Percentiles rank a stretch among this genome's conserved stretches.
phyloP scores from a whole-genome alignment of 495 filamentous ascomycete species.

The Aspergillus panamensis region DNA sequence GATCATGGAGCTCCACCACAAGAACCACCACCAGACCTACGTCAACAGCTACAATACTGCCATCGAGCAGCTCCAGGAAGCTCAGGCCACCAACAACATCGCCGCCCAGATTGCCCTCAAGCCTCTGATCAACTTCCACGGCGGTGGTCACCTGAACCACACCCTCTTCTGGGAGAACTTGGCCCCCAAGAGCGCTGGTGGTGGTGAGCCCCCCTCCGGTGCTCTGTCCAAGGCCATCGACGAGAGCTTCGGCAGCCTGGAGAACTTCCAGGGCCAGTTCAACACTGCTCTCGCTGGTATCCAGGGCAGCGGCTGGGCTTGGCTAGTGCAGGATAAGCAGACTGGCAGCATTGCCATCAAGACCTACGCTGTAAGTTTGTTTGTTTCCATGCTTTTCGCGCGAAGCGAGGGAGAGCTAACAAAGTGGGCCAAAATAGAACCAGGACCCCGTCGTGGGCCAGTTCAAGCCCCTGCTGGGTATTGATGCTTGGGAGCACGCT shows the following conservation, averaged over 20 bases:
- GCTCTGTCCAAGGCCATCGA: constrained; percentile 68
- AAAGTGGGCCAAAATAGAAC: constrained; percentile 48
- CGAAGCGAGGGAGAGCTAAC: constrained; percentile 6
- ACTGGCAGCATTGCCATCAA: constrained; percentile 70
- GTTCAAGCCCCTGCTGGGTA: constrained; percentile 80
- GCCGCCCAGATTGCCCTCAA: constrained; percentile 73
- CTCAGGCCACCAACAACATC: constrained; percentile 50
- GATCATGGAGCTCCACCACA: constrained; percentile 93
- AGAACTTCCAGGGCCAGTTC: constrained; percentile 72
- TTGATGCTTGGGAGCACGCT: constrained; percentile 97
- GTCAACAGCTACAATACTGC: constrained; percentile 63
- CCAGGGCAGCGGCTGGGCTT: constrained; percentile 94
- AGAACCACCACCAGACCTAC: constrained; percentile 69
- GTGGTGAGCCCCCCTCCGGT: constrained; percentile 73
- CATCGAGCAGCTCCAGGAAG: constrained; percentile 56
- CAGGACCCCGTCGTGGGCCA: constrained; percentile 92
- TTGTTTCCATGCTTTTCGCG: background rate
- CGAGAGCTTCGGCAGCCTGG: constrained; percentile 68
- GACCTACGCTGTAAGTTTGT: constrained; percentile 61
- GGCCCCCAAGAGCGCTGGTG: constrained; percentile 64
- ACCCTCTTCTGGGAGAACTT: constrained; percentile 92
- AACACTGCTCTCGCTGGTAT: constrained; percentile 77
- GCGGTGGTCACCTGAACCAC: constrained; percentile 92
- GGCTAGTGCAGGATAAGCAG: constrained; percentile 83
- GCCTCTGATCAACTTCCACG: constrained; percentile 93